Evolutionary conservation across 2,329 filamentous ascomycete genomes (phyloP).

Genomic region (Aspergillus sp.): DNA sequence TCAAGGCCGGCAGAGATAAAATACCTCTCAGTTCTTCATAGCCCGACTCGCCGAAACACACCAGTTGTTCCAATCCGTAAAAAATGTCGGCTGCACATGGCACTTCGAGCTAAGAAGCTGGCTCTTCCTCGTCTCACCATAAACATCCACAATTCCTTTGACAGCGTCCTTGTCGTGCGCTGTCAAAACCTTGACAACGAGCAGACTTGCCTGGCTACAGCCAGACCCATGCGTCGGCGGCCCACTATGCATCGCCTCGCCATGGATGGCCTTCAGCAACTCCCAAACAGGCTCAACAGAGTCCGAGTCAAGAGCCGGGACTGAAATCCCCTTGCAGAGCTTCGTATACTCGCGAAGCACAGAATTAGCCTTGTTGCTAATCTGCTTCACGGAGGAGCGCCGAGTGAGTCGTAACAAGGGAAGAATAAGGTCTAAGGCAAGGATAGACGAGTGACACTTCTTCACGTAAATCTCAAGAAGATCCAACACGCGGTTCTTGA

Average conservation of each 20-base stretch:
- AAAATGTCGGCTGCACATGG: slow-evolving; percentile 65
- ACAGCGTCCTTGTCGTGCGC: slow-evolving; percentile 52
- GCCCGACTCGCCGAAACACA: slow-evolving; percentile 49
- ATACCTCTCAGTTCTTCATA: slow-evolving; percentile 33
- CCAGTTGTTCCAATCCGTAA: slow-evolving; percentile 75
- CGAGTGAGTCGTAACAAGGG: slow-evolving; percentile 76
- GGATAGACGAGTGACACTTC: slow-evolving; percentile 67
- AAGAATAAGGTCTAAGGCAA: slow-evolving; percentile 69
- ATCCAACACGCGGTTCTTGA: slow-evolving; percentile 92
- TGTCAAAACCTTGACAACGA: slow-evolving; percentile 45
- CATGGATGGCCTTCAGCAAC: slow-evolving; percentile 67
- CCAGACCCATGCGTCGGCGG: slow-evolving; percentile 72
- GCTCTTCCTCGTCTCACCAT: slow-evolving; percentile 60
- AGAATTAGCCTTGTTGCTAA: slow-evolving; percentile 71
- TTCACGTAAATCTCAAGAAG: slow-evolving; percentile 82
- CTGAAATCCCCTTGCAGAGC: slow-evolving; percentile 53
- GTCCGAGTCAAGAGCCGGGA: slow-evolving; percentile 44
- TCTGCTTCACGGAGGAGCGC: slow-evolving; percentile 72
- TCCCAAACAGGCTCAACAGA: slow-evolving; percentile 50
- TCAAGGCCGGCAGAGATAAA: not conserved
- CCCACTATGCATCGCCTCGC: slow-evolving; percentile 55
- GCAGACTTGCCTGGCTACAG: slow-evolving; percentile 61
- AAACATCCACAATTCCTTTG: slow-evolving; percentile 61
- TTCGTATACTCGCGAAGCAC: slow-evolving; percentile 73
- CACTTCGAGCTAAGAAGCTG: slow-evolving; percentile 60